Percentiles rank a stretch among this genome's conserved stretches.
Evolutionary conservation across 306 rosid species (phyloP).

Genomic region (Acacia crassicarpa): DNA sequence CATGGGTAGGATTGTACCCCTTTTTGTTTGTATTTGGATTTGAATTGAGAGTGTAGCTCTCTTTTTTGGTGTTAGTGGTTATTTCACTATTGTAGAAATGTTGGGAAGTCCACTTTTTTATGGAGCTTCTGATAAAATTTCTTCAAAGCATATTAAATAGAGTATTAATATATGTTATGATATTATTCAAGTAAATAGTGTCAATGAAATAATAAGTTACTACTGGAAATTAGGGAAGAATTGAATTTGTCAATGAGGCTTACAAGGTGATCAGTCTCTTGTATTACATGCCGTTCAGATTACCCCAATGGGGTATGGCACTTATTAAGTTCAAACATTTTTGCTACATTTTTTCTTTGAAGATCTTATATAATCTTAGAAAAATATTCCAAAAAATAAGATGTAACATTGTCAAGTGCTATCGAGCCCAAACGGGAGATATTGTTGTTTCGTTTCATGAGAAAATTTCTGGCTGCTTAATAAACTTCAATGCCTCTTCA

Average conservation of each 20-base stretch:
- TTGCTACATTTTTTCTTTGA: background rate
- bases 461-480: background rate
- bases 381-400: background rate
- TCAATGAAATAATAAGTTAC: too few species aligned
- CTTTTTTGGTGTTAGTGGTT: background rate
- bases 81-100: background rate
- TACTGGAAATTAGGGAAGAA: background rate
- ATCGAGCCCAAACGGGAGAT: conserved; percentile 11
- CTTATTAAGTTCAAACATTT: background rate
- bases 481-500: background rate
- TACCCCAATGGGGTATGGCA: background rate
- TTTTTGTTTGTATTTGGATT: too few species aligned
- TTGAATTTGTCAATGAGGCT: background rate
- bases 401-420: background rate
- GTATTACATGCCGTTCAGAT: background rate
- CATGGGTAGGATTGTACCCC: background rate
- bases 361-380: background rate
- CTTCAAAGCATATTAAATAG: background rate
- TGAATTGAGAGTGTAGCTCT: background rate
- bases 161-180: too few species aligned
- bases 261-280: background rate
- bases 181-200: too few species aligned
- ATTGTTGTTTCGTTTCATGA: conserved; percentile 21
- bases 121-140: too few species aligned
- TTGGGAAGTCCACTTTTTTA: background rate